phyloP scores from a whole-genome alignment of 257 asterid genomes.

The Solanum etuberosum region DNA sequence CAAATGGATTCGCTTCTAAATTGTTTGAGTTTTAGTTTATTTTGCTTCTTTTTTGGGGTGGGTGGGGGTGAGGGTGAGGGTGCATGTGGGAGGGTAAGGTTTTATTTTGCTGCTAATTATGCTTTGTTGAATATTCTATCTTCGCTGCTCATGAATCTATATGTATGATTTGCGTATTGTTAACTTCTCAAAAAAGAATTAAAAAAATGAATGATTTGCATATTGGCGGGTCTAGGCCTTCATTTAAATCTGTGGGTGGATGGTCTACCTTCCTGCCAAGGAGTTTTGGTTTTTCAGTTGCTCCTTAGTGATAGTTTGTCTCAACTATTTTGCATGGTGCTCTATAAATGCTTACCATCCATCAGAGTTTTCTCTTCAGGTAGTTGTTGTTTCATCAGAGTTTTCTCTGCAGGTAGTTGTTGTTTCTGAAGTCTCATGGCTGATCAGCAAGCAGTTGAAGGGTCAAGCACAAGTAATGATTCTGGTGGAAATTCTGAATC shows the following conservation, averaged over 20 bases:
- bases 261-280: neutral
- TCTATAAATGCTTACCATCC: neutral
- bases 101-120: neutral
- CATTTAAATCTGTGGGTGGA: neutral
- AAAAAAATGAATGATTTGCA: neutral
- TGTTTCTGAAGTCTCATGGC: slow-evolving; percentile 41
- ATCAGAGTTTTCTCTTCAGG: slow-evolving; percentile 1
- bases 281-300: neutral
- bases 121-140: neutral
- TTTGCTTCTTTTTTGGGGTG: neutral
- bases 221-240: neutral
- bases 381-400: neutral
- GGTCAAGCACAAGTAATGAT: slow-evolving; percentile 37
- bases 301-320: neutral
- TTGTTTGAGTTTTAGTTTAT: neutral
- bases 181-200: neutral
- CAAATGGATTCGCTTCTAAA: neutral
- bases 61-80: neutral
- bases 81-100: neutral
- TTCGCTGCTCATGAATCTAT: neutral
- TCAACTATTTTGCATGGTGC: neutral
- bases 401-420: slow-evolving; percentile 11
- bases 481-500: slow-evolving; percentile 48
- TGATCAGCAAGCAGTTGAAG: slow-evolving; percentile 35
- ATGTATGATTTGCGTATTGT: neutral